A percentile compares a stretch with the other conserved stretches of the same genome.
phyloP scores from a whole-genome alignment of 2,329 filamentous ascomycete species.

The Sarocladiaceae sp. region DNA sequence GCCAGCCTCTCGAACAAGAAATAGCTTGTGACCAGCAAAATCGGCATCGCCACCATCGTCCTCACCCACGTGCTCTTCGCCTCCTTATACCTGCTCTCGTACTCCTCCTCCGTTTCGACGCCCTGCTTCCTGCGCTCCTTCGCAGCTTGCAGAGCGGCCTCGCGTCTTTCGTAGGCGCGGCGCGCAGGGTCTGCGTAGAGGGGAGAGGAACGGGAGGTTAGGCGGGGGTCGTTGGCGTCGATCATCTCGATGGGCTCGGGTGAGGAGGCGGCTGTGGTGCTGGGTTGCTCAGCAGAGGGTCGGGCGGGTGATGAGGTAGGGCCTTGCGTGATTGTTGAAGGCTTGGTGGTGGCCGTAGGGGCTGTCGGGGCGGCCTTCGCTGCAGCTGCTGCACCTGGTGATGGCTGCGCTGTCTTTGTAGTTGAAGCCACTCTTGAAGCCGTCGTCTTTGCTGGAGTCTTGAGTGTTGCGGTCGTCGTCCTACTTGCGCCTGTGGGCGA shows the following conservation, averaged over 20 bases:
- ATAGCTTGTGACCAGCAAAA: constrained; percentile 50
- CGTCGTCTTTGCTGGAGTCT: not conserved
- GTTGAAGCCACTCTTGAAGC: not conserved
- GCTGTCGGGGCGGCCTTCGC: not conserved
- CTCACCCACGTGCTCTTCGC: constrained; percentile 39
- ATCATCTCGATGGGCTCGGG: not conserved
- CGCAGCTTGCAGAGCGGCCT: constrained; percentile 12
- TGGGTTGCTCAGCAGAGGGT: not conserved
- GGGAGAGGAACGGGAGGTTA: constrained; percentile 4
- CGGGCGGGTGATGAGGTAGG: not conserved
- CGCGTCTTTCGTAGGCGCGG: constrained; percentile 17
- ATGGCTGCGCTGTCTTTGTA: constrained; percentile 1
- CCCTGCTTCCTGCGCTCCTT: constrained; percentile 14
- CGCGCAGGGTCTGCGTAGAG: constrained; percentile 10
- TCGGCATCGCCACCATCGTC: constrained; percentile 45
- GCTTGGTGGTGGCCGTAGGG: not conserved
- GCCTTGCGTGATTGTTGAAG: not conserved
- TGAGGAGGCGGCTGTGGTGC: not conserved
- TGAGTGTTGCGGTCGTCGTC: not conserved
- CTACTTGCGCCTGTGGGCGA: not conserved
- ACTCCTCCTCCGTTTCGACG: constrained; percentile 24
- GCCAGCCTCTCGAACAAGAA: constrained; percentile 41
- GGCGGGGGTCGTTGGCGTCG: not conserved
- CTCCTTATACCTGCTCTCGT: constrained; percentile 35
- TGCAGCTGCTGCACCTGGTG: not conserved